Evolutionary conservation across 768 basidiomycete genomes (phyloP).

Genomic region (Russula earlei): DNA sequence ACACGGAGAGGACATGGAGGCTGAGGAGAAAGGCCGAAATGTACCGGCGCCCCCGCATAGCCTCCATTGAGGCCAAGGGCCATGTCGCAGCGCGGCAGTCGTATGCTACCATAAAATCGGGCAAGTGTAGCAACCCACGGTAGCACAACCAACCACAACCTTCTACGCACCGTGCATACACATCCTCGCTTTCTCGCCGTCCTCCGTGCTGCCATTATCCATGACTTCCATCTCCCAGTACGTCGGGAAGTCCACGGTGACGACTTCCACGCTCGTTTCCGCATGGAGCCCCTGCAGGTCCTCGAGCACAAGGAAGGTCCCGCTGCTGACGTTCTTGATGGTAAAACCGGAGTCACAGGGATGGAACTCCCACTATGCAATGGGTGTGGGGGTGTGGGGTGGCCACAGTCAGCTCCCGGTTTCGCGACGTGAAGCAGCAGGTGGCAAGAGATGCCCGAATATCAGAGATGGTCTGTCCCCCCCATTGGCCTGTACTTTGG

Average conservation of each 20-base stretch:
- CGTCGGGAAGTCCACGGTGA: constrained; percentile 15
- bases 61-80: constrained; percentile 9
- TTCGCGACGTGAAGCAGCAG: too few relatives aligned
- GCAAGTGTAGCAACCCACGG: too few relatives aligned
- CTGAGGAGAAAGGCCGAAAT: not conserved
- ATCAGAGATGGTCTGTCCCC: too few relatives aligned
- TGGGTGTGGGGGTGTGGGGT: not conserved
- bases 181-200: constrained; percentile 9
- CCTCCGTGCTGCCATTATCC: constrained; percentile 10
- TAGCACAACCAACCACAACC: not conserved
- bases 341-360: constrained; percentile 8
- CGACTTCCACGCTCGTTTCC: not conserved
- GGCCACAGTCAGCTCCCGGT: too few relatives aligned
- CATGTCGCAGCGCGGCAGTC: constrained; percentile 17
- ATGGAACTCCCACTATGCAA: constrained; percentile 12
- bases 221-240: constrained; percentile 20
- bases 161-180: constrained; percentile 14
- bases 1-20: not conserved
- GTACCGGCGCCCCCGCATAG: constrained; percentile 15
- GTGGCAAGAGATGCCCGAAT: not conserved
- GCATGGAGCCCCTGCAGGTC: constrained; percentile 3
- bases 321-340: constrained; percentile 9
- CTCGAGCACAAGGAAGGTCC: constrained; percentile 5
- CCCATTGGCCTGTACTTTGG: too few relatives aligned
- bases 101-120: constrained; percentile 7